Conservation (phyloP, 768 basidiomycete species). For the Infundibulicybe gibba region DNA sequence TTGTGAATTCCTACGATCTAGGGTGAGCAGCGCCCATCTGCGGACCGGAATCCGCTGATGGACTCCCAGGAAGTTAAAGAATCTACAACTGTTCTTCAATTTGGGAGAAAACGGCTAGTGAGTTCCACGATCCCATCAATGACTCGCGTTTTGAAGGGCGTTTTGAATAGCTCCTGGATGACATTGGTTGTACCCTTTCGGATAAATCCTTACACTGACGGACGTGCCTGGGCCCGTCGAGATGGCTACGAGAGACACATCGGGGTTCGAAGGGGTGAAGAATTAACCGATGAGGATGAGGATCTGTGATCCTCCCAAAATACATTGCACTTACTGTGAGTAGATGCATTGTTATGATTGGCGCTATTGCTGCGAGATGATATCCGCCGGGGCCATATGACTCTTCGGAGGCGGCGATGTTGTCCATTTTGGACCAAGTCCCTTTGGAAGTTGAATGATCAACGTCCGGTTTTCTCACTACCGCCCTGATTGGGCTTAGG, state of each 20-base stretch:
- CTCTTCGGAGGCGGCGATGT: conserved; percentile 38
- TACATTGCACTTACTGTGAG: conserved; percentile 1
- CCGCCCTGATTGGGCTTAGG: too few relatives aligned
- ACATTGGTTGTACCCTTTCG: conserved; percentile 84
- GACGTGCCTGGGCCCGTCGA: conserved; percentile 72
- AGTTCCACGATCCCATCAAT: conserved; percentile 25
- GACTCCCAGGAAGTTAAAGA: conserved; percentile 44
- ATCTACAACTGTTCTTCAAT: conserved; percentile 87
- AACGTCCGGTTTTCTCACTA: conserved; percentile 49
- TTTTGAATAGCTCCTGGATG: conserved; percentile 46
- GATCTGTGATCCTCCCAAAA: background rate
- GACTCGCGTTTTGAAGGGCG: background rate
- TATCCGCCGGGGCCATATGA: conserved; percentile 87
- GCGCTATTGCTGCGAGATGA: conserved; percentile 42
- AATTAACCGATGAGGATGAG: conserved; percentile 81
- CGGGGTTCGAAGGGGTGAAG: conserved; percentile 73
- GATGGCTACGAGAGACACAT: conserved; percentile 58
- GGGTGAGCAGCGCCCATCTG: conserved; percentile 39
- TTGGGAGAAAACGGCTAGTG: conserved; percentile 78
- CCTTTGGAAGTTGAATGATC: conserved; percentile 55
- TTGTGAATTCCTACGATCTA: conserved; percentile 89
- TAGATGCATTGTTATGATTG: background rate
- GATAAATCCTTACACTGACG: conserved; percentile 80
- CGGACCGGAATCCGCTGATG: background rate
- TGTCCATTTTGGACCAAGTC: conserved; percentile 2